Conservation (phyloP, 2,329 filamentous ascomycete species). For the Hymenoscyphus fraxineus region DNA sequence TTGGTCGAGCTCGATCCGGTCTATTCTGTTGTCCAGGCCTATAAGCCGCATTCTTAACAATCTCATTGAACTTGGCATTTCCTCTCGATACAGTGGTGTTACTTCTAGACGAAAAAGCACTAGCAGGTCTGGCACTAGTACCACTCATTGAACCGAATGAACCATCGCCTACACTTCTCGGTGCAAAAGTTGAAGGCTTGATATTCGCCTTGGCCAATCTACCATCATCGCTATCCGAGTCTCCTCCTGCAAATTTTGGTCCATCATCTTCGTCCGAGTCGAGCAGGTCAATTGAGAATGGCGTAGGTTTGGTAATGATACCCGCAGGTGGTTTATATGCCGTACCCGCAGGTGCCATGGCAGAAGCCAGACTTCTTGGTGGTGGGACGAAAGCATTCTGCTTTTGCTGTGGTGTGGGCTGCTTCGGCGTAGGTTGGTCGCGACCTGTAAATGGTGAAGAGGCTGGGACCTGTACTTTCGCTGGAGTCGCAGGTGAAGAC, state of each 20-base stretch:
- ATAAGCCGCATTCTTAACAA: constrained; percentile 25
- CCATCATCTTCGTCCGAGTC: constrained; percentile 43
- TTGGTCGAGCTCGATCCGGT: constrained; percentile 43
- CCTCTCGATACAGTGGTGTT: constrained; percentile 38
- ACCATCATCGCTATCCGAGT: constrained; percentile 57
- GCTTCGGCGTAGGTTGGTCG: constrained; percentile 24
- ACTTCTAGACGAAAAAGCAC: neutral
- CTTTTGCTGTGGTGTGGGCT: constrained; percentile 26
- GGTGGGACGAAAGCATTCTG: constrained; percentile 23
- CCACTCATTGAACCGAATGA: constrained; percentile 29
- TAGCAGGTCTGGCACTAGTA: neutral
- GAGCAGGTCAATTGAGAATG: constrained; percentile 43
- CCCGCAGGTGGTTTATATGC: constrained; percentile 54
- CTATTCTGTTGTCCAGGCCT: constrained; percentile 34
- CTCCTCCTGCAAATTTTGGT: constrained; percentile 57
- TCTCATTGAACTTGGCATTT: constrained; percentile 37
- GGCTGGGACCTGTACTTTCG: constrained; percentile 76
- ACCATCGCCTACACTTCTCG: constrained; percentile 38
- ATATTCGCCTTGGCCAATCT: constrained; percentile 51
- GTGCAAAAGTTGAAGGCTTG: constrained; percentile 53
- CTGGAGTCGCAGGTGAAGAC: constrained; percentile 5
- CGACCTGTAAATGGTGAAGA: constrained; percentile 62
- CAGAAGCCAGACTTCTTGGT: constrained; percentile 45
- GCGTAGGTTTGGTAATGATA: constrained; percentile 36
- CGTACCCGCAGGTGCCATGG: constrained; percentile 75